These are phyloP conservation scores for Alternaria arbusti DNA, from an alignment of 2,329 filamentous ascomycete species.

Conservation along the genomic window DNA sequence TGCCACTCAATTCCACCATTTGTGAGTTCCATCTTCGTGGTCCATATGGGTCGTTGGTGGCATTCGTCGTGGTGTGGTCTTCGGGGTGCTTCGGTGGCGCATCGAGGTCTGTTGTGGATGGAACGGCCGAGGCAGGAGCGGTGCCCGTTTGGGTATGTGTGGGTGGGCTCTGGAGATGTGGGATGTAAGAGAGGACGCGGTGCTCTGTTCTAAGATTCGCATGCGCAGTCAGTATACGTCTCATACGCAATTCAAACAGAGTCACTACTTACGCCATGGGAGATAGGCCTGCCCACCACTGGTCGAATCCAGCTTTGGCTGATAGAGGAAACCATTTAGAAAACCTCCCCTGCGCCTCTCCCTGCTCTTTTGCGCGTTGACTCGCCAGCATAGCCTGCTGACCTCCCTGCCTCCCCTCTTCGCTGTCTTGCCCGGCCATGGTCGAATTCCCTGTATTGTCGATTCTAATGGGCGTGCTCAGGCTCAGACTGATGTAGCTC, in stretches of 20 bases:
- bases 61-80: conserved; percentile 55
- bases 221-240: not conserved
- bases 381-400: conserved; percentile 59
- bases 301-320: conserved; percentile 81
- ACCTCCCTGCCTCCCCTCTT: conserved; percentile 29
- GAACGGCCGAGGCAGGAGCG: conserved; percentile 53
- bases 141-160: conserved; percentile 70
- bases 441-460: conserved; percentile 32
- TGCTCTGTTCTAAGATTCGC: conserved; percentile 70
- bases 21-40: conserved; percentile 84
- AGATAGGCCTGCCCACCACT: conserved; percentile 83
- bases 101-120: conserved; percentile 49
- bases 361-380: conserved; percentile 52
- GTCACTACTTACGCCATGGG: conserved; percentile 61
- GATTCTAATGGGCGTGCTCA: conserved; percentile 38
- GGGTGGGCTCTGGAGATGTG: conserved; percentile 76
- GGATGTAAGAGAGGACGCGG: conserved; percentile 83
- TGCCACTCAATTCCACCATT: conserved; percentile 83
- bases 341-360: conserved; percentile 40
- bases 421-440: conserved; percentile 36
- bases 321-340: conserved; percentile 77
- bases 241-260: not conserved
- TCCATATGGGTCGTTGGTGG: conserved; percentile 75
- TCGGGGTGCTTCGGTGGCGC: conserved; percentile 46
- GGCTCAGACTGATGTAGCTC: conserved; percentile 36